phyloP scores from a whole-genome alignment of 768 basidiomycete species.

The Mycena metata region DNA sequence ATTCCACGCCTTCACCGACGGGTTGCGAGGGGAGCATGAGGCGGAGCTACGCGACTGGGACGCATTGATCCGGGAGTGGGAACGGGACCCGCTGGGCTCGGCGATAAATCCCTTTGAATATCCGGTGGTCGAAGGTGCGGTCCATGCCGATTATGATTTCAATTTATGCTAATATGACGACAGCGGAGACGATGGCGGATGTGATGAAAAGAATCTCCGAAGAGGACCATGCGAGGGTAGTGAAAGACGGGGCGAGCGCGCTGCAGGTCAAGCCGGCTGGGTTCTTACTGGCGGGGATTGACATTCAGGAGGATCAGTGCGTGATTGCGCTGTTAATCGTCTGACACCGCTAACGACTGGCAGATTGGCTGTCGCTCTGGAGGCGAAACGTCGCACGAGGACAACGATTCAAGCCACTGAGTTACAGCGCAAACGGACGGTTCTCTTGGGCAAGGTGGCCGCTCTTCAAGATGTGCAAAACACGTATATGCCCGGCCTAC shows the following conservation, averaged over 20 bases:
- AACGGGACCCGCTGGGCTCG: slow-evolving; percentile 26
- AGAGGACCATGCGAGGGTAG: slow-evolving; percentile 30
- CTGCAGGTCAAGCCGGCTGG: slow-evolving; percentile 5
- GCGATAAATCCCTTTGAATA: slow-evolving; percentile 32
- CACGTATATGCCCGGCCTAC: slow-evolving; percentile 10
- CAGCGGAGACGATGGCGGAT: slow-evolving; percentile 25
- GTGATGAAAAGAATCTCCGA: slow-evolving; percentile 25
- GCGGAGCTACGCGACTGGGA: slow-evolving; percentile 35
- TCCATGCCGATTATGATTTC: background rate
- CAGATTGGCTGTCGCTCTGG: background rate
- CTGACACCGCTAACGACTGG: no score
- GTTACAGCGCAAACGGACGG: background rate
- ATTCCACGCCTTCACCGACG: slow-evolving; percentile 30
- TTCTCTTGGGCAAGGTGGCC: background rate
- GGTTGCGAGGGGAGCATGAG: slow-evolving; percentile 19
- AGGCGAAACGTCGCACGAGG: background rate
- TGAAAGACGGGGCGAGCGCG: background rate
- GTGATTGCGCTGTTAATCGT: no score
- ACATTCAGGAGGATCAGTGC: slow-evolving; percentile 23
- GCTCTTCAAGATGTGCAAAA: background rate
- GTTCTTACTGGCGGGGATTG: slow-evolving; percentile 31
- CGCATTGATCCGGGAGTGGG: slow-evolving; percentile 26
- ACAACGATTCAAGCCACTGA: background rate
- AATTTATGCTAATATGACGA: background rate
- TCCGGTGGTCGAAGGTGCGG: slow-evolving; percentile 29